Evolutionary conservation across 2,329 filamentous ascomycete species (phyloP).

Genomic region (Cordyceps cateniannulata): DNA sequence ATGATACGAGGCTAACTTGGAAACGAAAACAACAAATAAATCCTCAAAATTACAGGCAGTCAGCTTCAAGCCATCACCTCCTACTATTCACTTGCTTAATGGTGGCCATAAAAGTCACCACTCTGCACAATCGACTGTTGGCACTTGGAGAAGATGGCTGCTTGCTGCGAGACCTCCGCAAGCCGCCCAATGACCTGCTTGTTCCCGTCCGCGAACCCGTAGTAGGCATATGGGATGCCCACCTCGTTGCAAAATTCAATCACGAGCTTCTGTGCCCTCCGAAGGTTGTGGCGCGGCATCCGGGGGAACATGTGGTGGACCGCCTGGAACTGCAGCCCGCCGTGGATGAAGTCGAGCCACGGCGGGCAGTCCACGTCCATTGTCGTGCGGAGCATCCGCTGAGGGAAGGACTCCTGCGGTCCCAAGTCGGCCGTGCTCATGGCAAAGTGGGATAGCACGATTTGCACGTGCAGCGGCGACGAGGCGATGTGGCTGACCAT

Average conservation of each 20-base stretch:
- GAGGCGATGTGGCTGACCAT: slow-evolving; percentile 75
- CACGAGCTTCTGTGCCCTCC: slow-evolving; percentile 67
- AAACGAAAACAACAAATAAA: not conserved
- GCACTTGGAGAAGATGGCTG: slow-evolving; percentile 69
- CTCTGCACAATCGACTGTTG: slow-evolving; percentile 43
- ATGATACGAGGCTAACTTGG: not conserved
- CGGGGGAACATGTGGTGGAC: slow-evolving; percentile 82
- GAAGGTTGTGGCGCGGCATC: slow-evolving; percentile 78
- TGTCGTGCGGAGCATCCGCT: slow-evolving; percentile 85
- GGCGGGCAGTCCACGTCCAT: slow-evolving; percentile 87
- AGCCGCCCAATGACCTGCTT: slow-evolving; percentile 70
- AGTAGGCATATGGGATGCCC: slow-evolving; percentile 76
- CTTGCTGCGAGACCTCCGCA: slow-evolving; percentile 73
- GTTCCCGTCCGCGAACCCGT: slow-evolving; percentile 80
- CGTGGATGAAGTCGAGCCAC: slow-evolving; percentile 87
- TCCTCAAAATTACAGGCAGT: too few relatives aligned
- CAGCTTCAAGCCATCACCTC: not conserved
- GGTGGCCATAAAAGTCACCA: slow-evolving; percentile 18
- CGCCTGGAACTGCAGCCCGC: slow-evolving; percentile 82
- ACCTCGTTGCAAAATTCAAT: slow-evolving; percentile 77
- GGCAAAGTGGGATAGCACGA: slow-evolving; percentile 85
- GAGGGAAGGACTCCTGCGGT: slow-evolving; percentile 76
- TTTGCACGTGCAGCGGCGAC: slow-evolving; percentile 79
- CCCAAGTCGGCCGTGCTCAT: slow-evolving; percentile 89
- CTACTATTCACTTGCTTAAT: not conserved